Conservation (phyloP, 2,329 filamentous ascomycete species). For the Paecilomyces variotii region DNA sequence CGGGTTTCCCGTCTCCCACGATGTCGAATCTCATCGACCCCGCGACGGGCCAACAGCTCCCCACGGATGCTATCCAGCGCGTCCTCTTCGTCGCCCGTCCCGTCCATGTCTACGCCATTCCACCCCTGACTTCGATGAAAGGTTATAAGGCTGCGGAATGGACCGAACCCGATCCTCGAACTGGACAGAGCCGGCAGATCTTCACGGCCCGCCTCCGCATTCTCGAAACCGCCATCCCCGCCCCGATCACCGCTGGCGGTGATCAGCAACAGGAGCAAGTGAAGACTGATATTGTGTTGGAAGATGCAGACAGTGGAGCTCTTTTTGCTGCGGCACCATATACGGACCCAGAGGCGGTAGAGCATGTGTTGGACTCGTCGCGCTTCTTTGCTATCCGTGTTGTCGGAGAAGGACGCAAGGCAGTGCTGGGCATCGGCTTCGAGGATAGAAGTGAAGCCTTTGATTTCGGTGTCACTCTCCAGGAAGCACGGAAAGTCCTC, state of each 20-base stretch:
- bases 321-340: conserved; percentile 83
- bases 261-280: conserved; percentile 45
- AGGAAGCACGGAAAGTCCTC: conserved; percentile 66
- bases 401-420: conserved; percentile 68
- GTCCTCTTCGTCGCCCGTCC: conserved; percentile 67
- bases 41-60: conserved; percentile 59
- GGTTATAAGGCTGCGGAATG: conserved; percentile 71
- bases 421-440: conserved; percentile 75
- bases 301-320: conserved; percentile 63
- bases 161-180: conserved; percentile 49
- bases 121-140: conserved; percentile 66
- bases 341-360: conserved; percentile 56
- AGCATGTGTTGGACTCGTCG: conserved; percentile 69
- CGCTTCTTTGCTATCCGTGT: conserved; percentile 81
- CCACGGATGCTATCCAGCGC: conserved; percentile 72
- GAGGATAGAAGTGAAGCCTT: conserved; percentile 81
- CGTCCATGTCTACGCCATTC: conserved; percentile 83
- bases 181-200: conserved; percentile 62
- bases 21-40: conserved; percentile 54
- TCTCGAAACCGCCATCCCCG: conserved; percentile 63
- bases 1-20: not conserved
- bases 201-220: conserved; percentile 77
- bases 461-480: conserved; percentile 72
- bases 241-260: conserved; percentile 43
- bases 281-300: conserved; percentile 68